phyloP scores from a whole-genome alignment of 768 basidiomycete species.

The Leccinum pellstonianum region DNA sequence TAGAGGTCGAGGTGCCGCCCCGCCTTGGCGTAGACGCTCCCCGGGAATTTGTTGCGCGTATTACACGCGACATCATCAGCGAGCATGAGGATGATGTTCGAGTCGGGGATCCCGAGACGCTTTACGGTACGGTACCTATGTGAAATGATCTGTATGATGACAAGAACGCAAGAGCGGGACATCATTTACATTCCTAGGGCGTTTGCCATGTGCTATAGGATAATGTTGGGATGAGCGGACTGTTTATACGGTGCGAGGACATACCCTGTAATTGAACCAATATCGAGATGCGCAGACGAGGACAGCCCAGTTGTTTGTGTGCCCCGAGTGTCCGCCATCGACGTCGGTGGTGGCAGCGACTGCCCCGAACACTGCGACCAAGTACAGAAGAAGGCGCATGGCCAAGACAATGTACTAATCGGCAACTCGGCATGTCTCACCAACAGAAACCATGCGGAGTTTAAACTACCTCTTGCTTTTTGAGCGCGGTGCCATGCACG shows the following conservation, averaged over 20 bases:
- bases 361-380: conserved; percentile 34
- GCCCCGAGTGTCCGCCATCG: conserved; percentile 46
- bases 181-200: conserved; percentile 88
- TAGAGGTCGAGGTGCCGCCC: conserved; percentile 85
- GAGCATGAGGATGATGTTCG: conserved; percentile 98
- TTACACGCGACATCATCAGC: conserved; percentile 97
- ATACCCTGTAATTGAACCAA: conserved; percentile 98
- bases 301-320: conserved; percentile 99
- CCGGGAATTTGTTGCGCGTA: conserved; percentile 86
- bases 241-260: conserved; percentile 7
- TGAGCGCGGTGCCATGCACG: conserved; percentile 26
- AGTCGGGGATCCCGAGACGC: conserved; percentile 95
- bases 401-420: conserved; percentile 7
- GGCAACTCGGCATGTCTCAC: conserved; percentile 28
- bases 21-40: conserved; percentile 87
- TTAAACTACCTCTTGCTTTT: conserved; percentile 16
- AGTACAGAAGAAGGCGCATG: conserved; percentile 26
- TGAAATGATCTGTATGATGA: conserved; percentile 4
- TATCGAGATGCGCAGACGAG: conserved; percentile 91
- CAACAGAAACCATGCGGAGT: conserved; percentile 18
- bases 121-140: conserved; percentile 96
- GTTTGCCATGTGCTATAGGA: conserved; percentile 93
- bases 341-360: conserved; percentile 39
- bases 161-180: not conserved
- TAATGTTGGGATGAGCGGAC: not conserved